phyloP scores from a whole-genome alignment of 2,329 filamentous ascomycete genomes.

The Fusarium tjaetaba region DNA sequence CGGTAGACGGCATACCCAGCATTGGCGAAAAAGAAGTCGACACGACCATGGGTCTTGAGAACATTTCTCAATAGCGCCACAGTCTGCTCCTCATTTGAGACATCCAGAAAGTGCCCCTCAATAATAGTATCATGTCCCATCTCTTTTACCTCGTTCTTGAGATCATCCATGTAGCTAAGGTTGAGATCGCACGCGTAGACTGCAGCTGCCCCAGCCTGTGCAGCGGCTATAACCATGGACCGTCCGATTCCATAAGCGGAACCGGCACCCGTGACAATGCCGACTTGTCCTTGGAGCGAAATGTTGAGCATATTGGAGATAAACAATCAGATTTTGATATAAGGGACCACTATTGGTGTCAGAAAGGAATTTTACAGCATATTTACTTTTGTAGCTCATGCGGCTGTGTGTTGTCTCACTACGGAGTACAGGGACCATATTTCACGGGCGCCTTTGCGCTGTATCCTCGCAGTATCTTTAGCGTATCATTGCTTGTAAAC shows the following conservation, averaged over 20 bases:
- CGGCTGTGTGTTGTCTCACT: neutral
- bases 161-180: slow-evolving; percentile 6
- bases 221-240: slow-evolving; percentile 35
- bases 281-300: slow-evolving; percentile 23
- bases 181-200: slow-evolving; percentile 34
- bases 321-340: neutral
- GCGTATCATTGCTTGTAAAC: too few species aligned
- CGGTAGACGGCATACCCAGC: slow-evolving; percentile 22
- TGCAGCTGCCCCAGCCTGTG: slow-evolving; percentile 24
- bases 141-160: slow-evolving; percentile 1
- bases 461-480: neutral
- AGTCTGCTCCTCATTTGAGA: neutral
- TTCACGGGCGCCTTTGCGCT: neutral
- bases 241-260: slow-evolving; percentile 42
- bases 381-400: neutral
- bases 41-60: slow-evolving; percentile 5
- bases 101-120: neutral
- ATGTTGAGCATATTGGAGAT: neutral
- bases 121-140: neutral
- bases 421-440: neutral
- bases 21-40: slow-evolving; percentile 40
- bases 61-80: neutral
- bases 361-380: neutral
- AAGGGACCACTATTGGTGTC: neutral
- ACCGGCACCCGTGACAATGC: slow-evolving; percentile 43